Base-by-base conservation (phyloP, 352 stramenopile genomes). In the Thraustotheca clavata region DNA sequence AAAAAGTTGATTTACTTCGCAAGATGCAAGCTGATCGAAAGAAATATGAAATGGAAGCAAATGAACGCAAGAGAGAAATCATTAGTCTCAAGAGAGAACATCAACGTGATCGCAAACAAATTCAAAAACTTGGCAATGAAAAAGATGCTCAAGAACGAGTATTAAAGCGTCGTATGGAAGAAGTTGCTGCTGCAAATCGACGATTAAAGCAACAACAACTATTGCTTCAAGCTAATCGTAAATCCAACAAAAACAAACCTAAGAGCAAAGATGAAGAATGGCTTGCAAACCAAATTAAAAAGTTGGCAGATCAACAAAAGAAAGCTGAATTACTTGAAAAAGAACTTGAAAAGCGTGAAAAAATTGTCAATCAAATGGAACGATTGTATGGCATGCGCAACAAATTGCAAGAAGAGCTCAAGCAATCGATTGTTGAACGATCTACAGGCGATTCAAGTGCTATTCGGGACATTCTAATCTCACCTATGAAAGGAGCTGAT, bases 21-120 rank as follows among this genome's bases (percentile, higher is more conserved):
- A 91, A 93, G 61, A 94, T 94, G 81, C 74, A 90, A 50, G 76
- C 83, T 38, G 86, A 94, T 60, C 79, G 83, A 26, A 94, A 94
- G 67, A 71, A 80, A 12, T 91, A 87, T 41, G 79, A 93, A 72
- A 76, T 91, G 49, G 83, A 94, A 62, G 83, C 86, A 3, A 89
- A 87, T 36, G 73, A 84, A 34, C 76, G 86, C 7, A 76, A 80
- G 4, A 77, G 80, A 32, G 86, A 94, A 60, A 94, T 94, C 41
- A 71, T 87, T 49, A 87, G 60, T 34, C 59, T 94, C 4, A 94
- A 94, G 71, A 80, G 82, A n/a, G 77, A 73, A 5, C 83, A 91
- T 60, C 81, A 87, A 61, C 75, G 79, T 14, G 86, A 94, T 54
- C 89, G 91, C 59, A 82, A 94, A 55, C 77, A 88, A 46, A 93